Conservation (phyloP, 176 grass and related monocot species). For the Avena sativa region DNA sequence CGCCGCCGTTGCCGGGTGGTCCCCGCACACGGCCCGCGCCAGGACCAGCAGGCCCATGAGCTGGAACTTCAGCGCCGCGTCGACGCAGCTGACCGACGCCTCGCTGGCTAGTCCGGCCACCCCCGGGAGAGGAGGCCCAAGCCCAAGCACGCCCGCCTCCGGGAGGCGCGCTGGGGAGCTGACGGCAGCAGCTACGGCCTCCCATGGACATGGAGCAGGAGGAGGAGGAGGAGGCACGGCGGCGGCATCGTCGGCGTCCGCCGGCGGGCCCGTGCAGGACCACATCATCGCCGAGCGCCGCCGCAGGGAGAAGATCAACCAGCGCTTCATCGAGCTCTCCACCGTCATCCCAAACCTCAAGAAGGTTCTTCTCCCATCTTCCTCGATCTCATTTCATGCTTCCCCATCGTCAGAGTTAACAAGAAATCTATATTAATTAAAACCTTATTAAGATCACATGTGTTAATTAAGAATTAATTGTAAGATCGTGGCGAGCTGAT, state of each 20-base stretch:
- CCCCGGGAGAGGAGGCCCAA: background rate
- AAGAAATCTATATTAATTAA: too few relatives aligned
- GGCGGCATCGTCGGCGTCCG: background rate
- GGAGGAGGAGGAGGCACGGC: conserved; percentile 12
- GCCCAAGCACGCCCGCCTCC: conserved; percentile 8
- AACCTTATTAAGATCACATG: background rate
- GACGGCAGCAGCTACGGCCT: background rate
- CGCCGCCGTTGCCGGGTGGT: conserved; percentile 27
- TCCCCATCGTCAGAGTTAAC: too few relatives aligned
- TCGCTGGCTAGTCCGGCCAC: background rate
- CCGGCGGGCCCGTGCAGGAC: conserved; percentile 58
- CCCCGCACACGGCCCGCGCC: conserved; percentile 35
- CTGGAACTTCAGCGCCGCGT: conserved; percentile 62
- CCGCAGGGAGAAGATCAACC: conserved; percentile 83
- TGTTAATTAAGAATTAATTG: background rate
- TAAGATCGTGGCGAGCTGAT: background rate
- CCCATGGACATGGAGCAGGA: background rate
- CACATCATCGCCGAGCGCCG: conserved; percentile 81
- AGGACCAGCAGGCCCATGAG: conserved; percentile 45
- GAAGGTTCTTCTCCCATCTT: conserved; percentile 52
- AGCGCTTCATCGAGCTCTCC: conserved; percentile 78
- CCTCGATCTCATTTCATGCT: background rate
- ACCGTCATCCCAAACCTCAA: conserved; percentile 78
- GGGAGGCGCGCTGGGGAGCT: background rate
- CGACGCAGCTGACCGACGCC: conserved; percentile 20